Evolutionary conservation across 2,329 filamentous ascomycete genomes (phyloP).

Genomic region (Coniochaeta sp.): DNA sequence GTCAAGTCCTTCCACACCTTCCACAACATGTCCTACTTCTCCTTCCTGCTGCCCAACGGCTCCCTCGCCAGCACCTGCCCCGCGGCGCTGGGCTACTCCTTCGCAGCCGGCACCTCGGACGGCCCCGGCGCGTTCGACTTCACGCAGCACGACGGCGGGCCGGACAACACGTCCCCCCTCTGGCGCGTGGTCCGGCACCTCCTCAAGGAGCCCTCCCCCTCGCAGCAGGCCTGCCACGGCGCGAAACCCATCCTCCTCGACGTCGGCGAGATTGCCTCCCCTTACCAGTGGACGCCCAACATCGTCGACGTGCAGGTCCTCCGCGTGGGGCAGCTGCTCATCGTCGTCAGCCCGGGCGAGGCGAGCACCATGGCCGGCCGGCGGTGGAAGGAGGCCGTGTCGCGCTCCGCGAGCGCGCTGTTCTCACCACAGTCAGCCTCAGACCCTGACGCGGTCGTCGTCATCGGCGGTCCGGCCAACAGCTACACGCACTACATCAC

Average conservation of each 20-base stretch:
- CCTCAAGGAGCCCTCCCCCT: slow-evolving; percentile 60
- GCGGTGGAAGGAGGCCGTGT: slow-evolving; percentile 71
- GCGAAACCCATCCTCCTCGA: slow-evolving; percentile 84
- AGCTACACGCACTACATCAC: slow-evolving; percentile 80
- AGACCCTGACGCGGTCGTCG: slow-evolving; percentile 53
- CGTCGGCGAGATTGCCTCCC: slow-evolving; percentile 69
- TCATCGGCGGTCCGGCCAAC: slow-evolving; percentile 84
- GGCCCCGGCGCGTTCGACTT: slow-evolving; percentile 91
- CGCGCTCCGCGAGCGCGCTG: slow-evolving; percentile 36
- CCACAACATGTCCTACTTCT: slow-evolving; percentile 70
- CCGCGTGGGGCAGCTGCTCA: slow-evolving; percentile 75
- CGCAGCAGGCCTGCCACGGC: slow-evolving; percentile 69
- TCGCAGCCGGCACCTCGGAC: slow-evolving; percentile 88
- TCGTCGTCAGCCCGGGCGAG: slow-evolving; percentile 80
- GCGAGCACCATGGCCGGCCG: slow-evolving; percentile 89
- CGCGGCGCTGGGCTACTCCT: slow-evolving; percentile 83
- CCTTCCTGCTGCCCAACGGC: slow-evolving; percentile 68
- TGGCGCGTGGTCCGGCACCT: slow-evolving; percentile 72
- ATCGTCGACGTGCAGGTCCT: slow-evolving; percentile 84
- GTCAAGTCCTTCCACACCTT: slow-evolving; percentile 84
- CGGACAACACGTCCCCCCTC: slow-evolving; percentile 58
- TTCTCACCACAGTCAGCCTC: slow-evolving; percentile 29
- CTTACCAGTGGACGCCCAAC: slow-evolving; percentile 86
- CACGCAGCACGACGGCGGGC: slow-evolving; percentile 74
- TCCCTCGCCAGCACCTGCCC: slow-evolving; percentile 68